Evolutionary conservation across 352 stramenopile species (phyloP).

Genomic region (Phytophthora cajani): DNA sequence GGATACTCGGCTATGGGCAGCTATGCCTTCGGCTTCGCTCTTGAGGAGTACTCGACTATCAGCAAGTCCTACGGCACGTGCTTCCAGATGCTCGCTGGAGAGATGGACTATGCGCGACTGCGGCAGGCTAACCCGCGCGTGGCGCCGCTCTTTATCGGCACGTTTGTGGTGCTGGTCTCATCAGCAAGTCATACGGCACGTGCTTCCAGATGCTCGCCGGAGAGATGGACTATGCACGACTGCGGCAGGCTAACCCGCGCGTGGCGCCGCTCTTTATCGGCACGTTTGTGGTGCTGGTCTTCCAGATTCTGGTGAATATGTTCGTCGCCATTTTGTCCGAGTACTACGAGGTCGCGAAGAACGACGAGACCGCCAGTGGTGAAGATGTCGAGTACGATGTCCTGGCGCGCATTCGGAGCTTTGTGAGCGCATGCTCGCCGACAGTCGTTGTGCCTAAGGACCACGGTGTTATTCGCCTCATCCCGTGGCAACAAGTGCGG

Average conservation of each 20-base stretch:
- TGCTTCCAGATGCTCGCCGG: conserved; percentile 90
- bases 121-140: conserved; percentile 82
- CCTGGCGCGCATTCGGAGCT: conserved; percentile 78
- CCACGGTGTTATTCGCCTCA: conserved; percentile 79
- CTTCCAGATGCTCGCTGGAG: conserved; percentile 88
- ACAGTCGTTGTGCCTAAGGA: conserved; percentile 80
- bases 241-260: conserved; percentile 82
- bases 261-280: conserved; percentile 84
- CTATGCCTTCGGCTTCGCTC: conserved; percentile 83
- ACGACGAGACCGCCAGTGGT: conserved; percentile 65
- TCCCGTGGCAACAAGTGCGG: conserved; percentile 74
- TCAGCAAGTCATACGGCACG: conserved; percentile 81
- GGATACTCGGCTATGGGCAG: conserved; percentile 87
- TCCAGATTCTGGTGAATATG: conserved; percentile 91
- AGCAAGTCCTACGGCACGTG: conserved; percentile 83
- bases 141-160: conserved; percentile 83
- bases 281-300: conserved; percentile 87
- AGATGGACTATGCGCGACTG: conserved; percentile 82
- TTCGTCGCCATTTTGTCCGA: conserved; percentile 91
- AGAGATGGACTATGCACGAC: conserved; percentile 80
- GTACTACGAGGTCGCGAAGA: conserved; percentile 88
- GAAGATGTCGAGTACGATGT: conserved; percentile 90
- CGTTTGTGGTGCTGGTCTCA: conserved; percentile 87
- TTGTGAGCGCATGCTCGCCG: conserved; percentile 74
- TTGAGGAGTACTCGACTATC: conserved; percentile 89